Base-by-base conservation (phyloP, 257 asterid species). In the Pogostemon cablin region DNA sequence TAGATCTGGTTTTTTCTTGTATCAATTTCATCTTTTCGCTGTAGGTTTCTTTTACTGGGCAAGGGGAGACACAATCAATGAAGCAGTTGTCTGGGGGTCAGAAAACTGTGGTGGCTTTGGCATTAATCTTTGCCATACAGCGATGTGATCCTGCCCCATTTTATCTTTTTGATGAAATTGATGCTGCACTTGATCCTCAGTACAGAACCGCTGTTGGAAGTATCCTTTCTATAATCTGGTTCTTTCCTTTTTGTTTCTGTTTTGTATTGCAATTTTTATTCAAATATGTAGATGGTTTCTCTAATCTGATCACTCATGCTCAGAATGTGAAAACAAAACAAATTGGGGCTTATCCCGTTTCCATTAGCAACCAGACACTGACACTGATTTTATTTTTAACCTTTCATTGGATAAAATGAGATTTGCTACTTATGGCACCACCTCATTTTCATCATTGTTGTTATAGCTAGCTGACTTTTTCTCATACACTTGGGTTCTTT, bases 121-220 rank as follows among this genome's bases (percentile, higher is more conserved):
- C 96, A 32, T 81, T 91, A 66, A 95, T 95, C 73, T 93, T 93
- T 79, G 98, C 98, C 81, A 95, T 95, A 67, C 99, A 95, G 71
- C 88, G 97, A 58, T 95, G 99, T 73, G 99, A 95, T 79, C 99
- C 99, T 53, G 99, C 99, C 25, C 99, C 99, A 10, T 95, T 95
- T 80, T 95, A 95, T 86, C 99, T 95, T 70, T 95, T 95, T 74
- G 99, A 95, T 70, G 99, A 95, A 85, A 95, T 95, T 54, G 99
- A 95, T 81, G 99, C 99, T 34, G 99, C 99, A 34, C 92, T 95
- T 38, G 99, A 95, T 85, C 98, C 99, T 59, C 99, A 95, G 78
- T 95, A 95, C 85, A 83, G 99, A 85, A 95, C 99, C 17, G 98
- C 99, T 32, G 99, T 95, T 1, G 99, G 99, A 71, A 86, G 99